Evolutionary conservation across 2,329 filamentous ascomycete species (phyloP), one percentile per base, ranked within the genome.

Genomic region (Fusarium keratoplasticum): DNA sequence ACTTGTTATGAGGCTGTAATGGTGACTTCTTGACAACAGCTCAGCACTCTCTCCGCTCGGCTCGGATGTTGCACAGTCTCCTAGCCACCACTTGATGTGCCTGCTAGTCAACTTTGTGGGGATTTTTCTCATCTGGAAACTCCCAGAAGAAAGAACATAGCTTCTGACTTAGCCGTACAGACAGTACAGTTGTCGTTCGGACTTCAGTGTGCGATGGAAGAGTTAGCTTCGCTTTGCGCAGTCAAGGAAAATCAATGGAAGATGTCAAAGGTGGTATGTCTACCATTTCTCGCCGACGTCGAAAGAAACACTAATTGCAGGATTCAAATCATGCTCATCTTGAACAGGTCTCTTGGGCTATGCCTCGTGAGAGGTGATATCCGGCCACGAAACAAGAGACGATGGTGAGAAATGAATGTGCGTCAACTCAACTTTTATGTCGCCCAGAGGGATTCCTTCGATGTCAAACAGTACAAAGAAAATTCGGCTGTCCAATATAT

Each of bases 391-490:
- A 4, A 27, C 22, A 18, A 47, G 22, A 47, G 22, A 27, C 8
- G 6, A 5, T 27, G 22, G 5, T 27, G 22, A 47, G 42, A 27
- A 25, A 27, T 18, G 22, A 27, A 14, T 14, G 42, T 14, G 8
- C 10, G 8, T 5, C 8, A 9, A 18, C 42, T 25, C 2, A 25
- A 25, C 13, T 6, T 25, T 10, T 2, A 47, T 18, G 8, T 16
- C 14, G 2, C 4, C 5, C 22, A 47, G 22, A 18, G 14, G 1
- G 2, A 3, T 6, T 16, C 5, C 1, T 10, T 4, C 3, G 10
- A 27, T 5, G 0, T 2, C 14, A 47, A 25, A 4, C 4, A 27
- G 22, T 10, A 27, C 8, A 47, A 3, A 10, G 8, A 16, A 6
- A 6, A 47, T 4, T 18, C 18, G 2, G 0, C 3, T 8, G 14